Conservation (phyloP, 2,329 filamentous ascomycete genomes). For the Penicillium italicum region DNA sequence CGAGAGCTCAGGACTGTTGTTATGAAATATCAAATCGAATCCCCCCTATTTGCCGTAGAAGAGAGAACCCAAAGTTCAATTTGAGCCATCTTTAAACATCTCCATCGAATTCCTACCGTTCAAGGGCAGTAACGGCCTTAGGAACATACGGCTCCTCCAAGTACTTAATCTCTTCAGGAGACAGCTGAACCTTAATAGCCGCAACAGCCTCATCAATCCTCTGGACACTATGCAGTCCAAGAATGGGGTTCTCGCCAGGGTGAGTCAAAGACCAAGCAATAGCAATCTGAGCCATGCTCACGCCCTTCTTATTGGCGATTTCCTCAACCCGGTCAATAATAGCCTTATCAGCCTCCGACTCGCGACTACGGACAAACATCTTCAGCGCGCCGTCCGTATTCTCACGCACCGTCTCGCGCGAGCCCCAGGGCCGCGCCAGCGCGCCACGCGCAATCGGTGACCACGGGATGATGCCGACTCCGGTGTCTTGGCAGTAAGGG, state of each 20-base stretch:
- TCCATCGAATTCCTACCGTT: slow-evolving; percentile 19
- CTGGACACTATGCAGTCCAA: slow-evolving; percentile 57
- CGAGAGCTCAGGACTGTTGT: background rate
- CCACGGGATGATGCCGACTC: slow-evolving; percentile 41
- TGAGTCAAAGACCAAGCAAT: slow-evolving; percentile 60
- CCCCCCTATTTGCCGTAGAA: background rate
- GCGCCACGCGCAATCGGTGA: slow-evolving; percentile 44
- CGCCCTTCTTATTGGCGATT: slow-evolving; percentile 54
- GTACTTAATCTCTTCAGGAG: slow-evolving; percentile 57
- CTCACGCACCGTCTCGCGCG: slow-evolving; percentile 44
- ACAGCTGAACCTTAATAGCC: slow-evolving; percentile 47
- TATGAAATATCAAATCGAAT: background rate
- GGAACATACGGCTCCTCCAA: slow-evolving; percentile 61
- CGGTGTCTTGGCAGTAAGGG: slow-evolving; percentile 39
- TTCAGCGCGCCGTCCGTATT: slow-evolving; percentile 44
- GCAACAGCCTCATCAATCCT: slow-evolving; percentile 61
- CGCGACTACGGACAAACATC: slow-evolving; percentile 40
- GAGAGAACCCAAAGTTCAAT: background rate
- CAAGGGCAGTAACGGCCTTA: slow-evolving; percentile 37
- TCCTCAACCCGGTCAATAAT: slow-evolving; percentile 57
- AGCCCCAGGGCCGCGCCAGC: slow-evolving; percentile 46
- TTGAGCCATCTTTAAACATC: background rate
- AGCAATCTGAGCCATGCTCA: slow-evolving; percentile 62
- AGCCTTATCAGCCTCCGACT: slow-evolving; percentile 49
- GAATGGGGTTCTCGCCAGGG: slow-evolving; percentile 55